phyloP scores from a whole-genome alignment of 2,329 filamentous ascomycete species.

The Aspergillus costaricaensis region DNA sequence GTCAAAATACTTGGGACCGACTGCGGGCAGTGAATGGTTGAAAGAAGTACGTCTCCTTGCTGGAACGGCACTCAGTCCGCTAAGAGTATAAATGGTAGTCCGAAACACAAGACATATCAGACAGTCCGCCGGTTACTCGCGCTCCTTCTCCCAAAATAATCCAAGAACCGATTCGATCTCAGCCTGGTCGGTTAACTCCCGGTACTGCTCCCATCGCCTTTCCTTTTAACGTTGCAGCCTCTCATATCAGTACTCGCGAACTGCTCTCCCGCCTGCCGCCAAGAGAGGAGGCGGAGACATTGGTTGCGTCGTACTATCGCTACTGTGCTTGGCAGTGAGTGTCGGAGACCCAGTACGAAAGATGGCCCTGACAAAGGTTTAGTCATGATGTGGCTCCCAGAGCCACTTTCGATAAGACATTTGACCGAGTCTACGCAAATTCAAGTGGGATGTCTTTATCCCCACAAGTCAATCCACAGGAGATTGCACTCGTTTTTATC shows the following conservation, averaged over 20 bases:
- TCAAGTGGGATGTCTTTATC: not conserved
- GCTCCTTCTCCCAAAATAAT: conserved; percentile 2
- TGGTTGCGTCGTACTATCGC: conserved; percentile 7
- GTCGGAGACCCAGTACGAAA: not conserved
- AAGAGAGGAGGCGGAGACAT: not conserved
- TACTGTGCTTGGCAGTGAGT: conserved; percentile 8
- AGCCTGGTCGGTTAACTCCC: not conserved
- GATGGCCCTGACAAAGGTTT: not conserved
- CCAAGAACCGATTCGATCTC: not conserved
- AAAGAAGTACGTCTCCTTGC: not conserved
- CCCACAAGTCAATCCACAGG: not conserved
- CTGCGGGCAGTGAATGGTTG: conserved; percentile 5
- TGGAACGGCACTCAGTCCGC: not conserved
- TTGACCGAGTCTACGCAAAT: not conserved
- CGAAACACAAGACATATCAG: conserved; percentile 1
- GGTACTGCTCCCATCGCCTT: conserved; percentile 1
- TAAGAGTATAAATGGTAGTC: not conserved
- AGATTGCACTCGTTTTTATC: conserved; percentile 5
- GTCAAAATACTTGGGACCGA: conserved; percentile 5
- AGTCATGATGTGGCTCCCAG: conserved; percentile 3
- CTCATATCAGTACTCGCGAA: conserved; percentile 1
- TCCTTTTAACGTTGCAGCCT: not conserved
- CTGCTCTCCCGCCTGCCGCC: conserved; percentile 1
- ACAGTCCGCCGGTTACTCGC: conserved; percentile 4
- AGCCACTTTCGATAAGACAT: not conserved